phyloP scores from a whole-genome alignment of 2,329 filamentous ascomycete genomes.

The Phoma sp. region DNA sequence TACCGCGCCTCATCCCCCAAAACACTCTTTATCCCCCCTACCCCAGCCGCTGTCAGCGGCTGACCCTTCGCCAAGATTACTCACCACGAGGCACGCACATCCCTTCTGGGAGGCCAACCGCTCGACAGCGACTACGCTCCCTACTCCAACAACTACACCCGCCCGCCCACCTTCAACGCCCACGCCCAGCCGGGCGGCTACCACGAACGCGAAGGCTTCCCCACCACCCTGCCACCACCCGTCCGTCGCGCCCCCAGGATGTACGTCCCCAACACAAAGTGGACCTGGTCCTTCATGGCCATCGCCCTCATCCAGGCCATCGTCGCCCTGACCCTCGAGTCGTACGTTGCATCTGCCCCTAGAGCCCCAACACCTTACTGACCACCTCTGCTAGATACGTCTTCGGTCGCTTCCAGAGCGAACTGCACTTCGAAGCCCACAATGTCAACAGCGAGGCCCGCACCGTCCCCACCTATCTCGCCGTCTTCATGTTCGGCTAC shows the following conservation, averaged over 20 bases:
- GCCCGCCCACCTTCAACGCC: slow-evolving; percentile 52
- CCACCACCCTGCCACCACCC: slow-evolving; percentile 51
- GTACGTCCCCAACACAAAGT: slow-evolving; percentile 81
- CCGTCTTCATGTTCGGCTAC: slow-evolving; percentile 96
- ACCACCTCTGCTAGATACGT: slow-evolving; percentile 69
- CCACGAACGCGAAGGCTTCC: slow-evolving; percentile 49
- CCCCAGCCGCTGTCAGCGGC: slow-evolving; percentile 46
- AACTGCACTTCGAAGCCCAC: slow-evolving; percentile 52
- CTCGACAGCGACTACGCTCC: slow-evolving; percentile 59
- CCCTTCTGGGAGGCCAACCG: slow-evolving; percentile 64
- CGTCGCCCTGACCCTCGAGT: slow-evolving; percentile 82
- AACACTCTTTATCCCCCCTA: slow-evolving; percentile 24
- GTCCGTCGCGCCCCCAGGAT: slow-evolving; percentile 54
- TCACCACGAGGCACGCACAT: slow-evolving; percentile 62
- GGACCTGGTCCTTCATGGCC: slow-evolving; percentile 86
- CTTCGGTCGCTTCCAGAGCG: slow-evolving; percentile 83
- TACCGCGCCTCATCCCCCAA: slow-evolving; percentile 14
- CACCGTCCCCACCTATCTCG: slow-evolving; percentile 92
- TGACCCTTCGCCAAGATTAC: slow-evolving; percentile 58
- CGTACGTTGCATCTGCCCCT: slow-evolving; percentile 63
- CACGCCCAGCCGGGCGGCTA: slow-evolving; percentile 58
- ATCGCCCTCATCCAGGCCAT: slow-evolving; percentile 77
- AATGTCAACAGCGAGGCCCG: slow-evolving; percentile 53
- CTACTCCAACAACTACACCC: slow-evolving; percentile 37
- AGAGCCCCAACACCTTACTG: slow-evolving; percentile 9